Percentiles rank a stretch among this genome's conserved stretches.
Conservation (phyloP, 306 rosid species). For the Inga leiocalycina region DNA sequence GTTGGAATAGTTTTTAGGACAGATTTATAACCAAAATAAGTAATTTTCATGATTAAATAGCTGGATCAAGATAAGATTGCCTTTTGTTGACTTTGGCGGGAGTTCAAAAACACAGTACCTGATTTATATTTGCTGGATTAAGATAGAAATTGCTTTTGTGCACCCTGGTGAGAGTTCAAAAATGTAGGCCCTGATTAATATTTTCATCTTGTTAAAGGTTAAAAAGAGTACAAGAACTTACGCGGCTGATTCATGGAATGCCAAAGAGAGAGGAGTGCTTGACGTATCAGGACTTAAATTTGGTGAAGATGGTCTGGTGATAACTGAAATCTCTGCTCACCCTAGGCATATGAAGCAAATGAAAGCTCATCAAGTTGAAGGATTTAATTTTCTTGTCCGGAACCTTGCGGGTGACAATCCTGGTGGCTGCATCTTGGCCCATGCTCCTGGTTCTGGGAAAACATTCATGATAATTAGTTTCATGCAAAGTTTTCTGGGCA, state of each 20-base stretch:
- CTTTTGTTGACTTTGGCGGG: not conserved
- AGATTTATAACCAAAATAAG: not conserved
- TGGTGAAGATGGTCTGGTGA: slow-evolving; percentile 50
- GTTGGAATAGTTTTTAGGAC: not conserved
- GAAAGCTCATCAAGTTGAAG: slow-evolving; percentile 93
- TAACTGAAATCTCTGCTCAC: slow-evolving; percentile 68
- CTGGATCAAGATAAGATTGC: slow-evolving; percentile 20
- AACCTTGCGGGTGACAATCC: slow-evolving; percentile 82
- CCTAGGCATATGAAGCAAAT: slow-evolving; percentile 86
- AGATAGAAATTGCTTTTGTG: slow-evolving; percentile 15
- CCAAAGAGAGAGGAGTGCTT: slow-evolving; percentile 45
- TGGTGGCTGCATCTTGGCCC: slow-evolving; percentile 95
- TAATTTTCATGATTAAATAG: slow-evolving; percentile 1
- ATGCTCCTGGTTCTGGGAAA: slow-evolving; percentile 98
- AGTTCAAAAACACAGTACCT: slow-evolving; percentile 6
- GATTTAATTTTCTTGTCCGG: slow-evolving; percentile 86
- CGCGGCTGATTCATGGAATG: slow-evolving; percentile 58
- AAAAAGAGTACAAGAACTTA: slow-evolving; percentile 79
- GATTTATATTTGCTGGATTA: slow-evolving; percentile 2
- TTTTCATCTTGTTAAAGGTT: slow-evolving; percentile 50
- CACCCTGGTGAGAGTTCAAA: not conserved
- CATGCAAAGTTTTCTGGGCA: slow-evolving; percentile 91
- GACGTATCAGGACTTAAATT: slow-evolving; percentile 54
- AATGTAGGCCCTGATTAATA: not conserved
- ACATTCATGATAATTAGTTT: slow-evolving; percentile 98